Evolutionary conservation across 805 yeast genomes (phyloP), one percentile per base, ranked within the genome.

Genomic region (Diddensiella transvaalensis): DNA sequence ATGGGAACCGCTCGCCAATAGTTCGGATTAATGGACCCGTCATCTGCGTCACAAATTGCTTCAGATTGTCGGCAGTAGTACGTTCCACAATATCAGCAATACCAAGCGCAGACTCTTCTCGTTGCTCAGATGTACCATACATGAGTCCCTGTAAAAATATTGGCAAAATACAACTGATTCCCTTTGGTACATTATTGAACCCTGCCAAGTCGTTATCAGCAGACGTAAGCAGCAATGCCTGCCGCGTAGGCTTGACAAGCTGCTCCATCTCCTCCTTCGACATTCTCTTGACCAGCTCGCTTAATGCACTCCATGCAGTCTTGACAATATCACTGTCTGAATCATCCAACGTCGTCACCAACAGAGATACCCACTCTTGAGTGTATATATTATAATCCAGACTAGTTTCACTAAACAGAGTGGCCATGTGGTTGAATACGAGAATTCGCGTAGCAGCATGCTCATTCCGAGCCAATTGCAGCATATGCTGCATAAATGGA

Each of bases 21-120:
- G 91, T 96, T 75, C 99, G 88, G 69, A 93, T 93, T 62, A 93
- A 76, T 35, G 99, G 99, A 70, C 99, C 99, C 22, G 96, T 90
- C 54, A 95, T 87, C 22, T 82, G 81, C 5, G 98, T 91, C 19
- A 95, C 96, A 68, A 83, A 87, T 29, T 96, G 87, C 66, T 82
- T 86, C 67, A 93, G 78, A 26, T 57, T 48, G 50, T 77, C 80
- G 8, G 78, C 74, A n/a, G 93, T 82, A 0, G 98, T 87, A 60
- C 88, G 82, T 41, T 83, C 85, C 40, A 90, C 85, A 50, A 93
- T 71, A 60, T 83, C 90, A 3, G 96, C 93, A 60, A 93, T 87
- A 49, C 88, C 96, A 61, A 83, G 70, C 0, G 99, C 98, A 24
- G 96, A 79, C 22, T 73, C 70, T 64, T 90, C 97, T 67, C 93